A percentile compares a stretch with the other conserved stretches of the same genome.
phyloP scores from a whole-genome alignment of 2,329 filamentous ascomycete genomes.

The Myotisia sp. region DNA sequence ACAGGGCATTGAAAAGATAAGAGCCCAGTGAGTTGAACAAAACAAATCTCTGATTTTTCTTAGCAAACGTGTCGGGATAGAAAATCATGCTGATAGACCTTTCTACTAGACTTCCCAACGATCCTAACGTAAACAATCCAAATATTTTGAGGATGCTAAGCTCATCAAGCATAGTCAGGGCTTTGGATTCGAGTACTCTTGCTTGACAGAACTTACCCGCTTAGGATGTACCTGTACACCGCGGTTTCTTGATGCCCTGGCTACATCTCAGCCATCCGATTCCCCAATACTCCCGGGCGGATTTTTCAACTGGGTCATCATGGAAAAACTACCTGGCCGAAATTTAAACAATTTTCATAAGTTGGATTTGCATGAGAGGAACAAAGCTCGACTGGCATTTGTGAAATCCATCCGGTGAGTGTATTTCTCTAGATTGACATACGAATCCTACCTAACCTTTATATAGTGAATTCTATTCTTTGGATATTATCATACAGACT shows the following conservation, averaged over 20 bases:
- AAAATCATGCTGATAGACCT: too few relatives aligned
- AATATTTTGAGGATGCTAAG: not conserved
- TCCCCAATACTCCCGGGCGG: constrained; percentile 6
- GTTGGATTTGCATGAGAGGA: constrained; percentile 7
- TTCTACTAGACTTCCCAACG: not conserved
- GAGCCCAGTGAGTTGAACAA: constrained; percentile 7
- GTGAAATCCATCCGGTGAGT: constrained; percentile 9
- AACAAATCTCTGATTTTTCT: not conserved
- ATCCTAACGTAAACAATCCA: not conserved
- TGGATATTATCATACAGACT: constrained; percentile 8
- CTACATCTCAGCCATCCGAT: constrained; percentile 2
- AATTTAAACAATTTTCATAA: constrained; percentile 9
- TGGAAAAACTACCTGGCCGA: constrained; percentile 10
- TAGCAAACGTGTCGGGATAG: too few relatives aligned
- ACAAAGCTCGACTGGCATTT: constrained; percentile 9
- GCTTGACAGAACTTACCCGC: not conserved
- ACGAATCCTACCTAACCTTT: not conserved
- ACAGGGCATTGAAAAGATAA: constrained; percentile 9
- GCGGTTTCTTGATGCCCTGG: not conserved
- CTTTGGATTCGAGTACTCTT: not conserved
- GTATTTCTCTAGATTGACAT: not conserved
- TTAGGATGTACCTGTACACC: not conserved
- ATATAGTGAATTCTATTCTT: constrained; percentile 10
- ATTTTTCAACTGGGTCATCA: constrained; percentile 5
- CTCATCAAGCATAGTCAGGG: not conserved